Conservation (phyloP, 2,329 filamentous ascomycete genomes). For the Teratosphaeria epicoccoides region DNA sequence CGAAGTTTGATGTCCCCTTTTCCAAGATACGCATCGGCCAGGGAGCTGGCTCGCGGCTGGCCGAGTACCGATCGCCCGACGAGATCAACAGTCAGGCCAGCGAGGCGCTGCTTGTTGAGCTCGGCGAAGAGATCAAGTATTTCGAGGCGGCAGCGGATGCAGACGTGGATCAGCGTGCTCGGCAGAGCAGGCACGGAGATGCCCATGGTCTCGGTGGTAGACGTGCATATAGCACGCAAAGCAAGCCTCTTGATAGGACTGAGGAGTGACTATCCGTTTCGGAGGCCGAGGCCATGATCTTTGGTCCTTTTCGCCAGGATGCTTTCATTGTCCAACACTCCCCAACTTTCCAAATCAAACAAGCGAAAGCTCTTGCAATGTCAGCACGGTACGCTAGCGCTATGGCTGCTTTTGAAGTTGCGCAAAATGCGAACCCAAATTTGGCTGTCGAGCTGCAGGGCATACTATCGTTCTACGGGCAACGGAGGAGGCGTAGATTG, state of each 20-base stretch:
- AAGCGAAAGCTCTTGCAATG: not conserved
- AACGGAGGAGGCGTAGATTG: not conserved
- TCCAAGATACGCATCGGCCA: slow-evolving; percentile 2
- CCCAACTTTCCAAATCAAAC: not conserved
- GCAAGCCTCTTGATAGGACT: not conserved
- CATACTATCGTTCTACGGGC: not conserved
- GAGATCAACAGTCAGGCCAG: not conserved
- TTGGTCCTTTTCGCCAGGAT: not conserved
- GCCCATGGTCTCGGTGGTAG: not conserved
- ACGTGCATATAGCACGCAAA: not conserved
- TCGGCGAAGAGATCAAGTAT: not conserved
- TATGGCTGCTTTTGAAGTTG: not conserved
- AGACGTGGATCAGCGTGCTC: not conserved
- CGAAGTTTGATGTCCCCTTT: slow-evolving; percentile 40
- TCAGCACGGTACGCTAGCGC: not conserved
- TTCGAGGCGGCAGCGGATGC: not conserved
- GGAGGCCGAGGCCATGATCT: not conserved
- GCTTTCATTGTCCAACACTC: not conserved
- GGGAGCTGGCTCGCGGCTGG: not conserved
- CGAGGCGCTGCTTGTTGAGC: not conserved
- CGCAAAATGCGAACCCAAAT: not conserved
- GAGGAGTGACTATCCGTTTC: not conserved
- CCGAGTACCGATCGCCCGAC: not conserved
- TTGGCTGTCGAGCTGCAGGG: not conserved
- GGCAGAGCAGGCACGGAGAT: not conserved